phyloP scores from a whole-genome alignment of 2,329 filamentous ascomycete species.

The Cercospora citrullina region DNA sequence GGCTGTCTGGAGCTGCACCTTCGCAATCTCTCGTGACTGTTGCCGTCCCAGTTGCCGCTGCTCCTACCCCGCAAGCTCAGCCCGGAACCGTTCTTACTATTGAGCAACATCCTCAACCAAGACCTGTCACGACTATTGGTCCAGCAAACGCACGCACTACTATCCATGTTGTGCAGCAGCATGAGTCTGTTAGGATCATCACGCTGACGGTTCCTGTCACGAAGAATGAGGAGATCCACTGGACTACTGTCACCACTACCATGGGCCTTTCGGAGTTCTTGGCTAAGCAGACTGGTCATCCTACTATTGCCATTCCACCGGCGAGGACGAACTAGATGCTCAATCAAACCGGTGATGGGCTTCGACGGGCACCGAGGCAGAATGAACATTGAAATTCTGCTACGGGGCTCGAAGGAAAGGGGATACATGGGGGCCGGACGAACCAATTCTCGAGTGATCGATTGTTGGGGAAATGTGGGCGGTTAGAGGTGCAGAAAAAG shows the following conservation, averaged over 20 bases:
- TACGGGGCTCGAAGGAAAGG: too few species aligned
- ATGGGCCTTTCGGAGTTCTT: slow-evolving; percentile 1
- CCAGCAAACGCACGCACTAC: not conserved
- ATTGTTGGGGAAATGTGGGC: too few species aligned
- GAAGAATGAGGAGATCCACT: not conserved
- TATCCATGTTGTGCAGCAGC: not conserved
- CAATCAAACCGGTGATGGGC: too few species aligned
- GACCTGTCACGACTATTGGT: not conserved
- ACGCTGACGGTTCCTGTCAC: not conserved
- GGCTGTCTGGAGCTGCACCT: not conserved
- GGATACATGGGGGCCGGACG: too few species aligned
- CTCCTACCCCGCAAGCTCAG: not conserved
- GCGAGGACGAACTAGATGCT: not conserved
- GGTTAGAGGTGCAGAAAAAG: too few species aligned
- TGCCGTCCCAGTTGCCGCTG: not conserved
- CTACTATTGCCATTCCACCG: not conserved
- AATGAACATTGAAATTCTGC: too few species aligned
- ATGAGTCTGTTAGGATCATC: not conserved
- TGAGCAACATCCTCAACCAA: not conserved
- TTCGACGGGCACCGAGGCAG: too few species aligned
- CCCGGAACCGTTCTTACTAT: not conserved
- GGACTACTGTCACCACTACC: not conserved
- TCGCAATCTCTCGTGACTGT: not conserved
- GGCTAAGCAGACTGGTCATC: not conserved
- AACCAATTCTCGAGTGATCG: too few species aligned